These are phyloP conservation scores for Aspergillus costaricaensis DNA, from an alignment of 2,329 filamentous ascomycete species.

Conservation along the genomic window DNA sequence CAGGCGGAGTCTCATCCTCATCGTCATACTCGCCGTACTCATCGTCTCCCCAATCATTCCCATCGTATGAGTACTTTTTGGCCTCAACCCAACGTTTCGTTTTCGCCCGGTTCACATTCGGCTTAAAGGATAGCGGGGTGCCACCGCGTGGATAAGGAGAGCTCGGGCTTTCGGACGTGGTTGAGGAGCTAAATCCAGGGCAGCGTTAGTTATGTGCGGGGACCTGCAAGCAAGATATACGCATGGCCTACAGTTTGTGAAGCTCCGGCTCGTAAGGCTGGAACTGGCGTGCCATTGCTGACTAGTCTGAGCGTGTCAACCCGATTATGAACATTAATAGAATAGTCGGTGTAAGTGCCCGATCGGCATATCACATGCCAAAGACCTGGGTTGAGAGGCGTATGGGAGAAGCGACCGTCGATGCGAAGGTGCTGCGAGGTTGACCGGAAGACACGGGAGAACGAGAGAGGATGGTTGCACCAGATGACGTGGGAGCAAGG, in stretches of 20 bases:
- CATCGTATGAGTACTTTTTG: conserved; percentile 82
- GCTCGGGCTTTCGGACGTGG: conserved; percentile 29
- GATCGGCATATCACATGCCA: conserved; percentile 13
- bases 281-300: conserved; percentile 31
- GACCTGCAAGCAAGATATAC: not conserved
- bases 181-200: conserved; percentile 15
- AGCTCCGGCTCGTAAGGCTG: conserved; percentile 27
- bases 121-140: conserved; percentile 66
- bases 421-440: conserved; percentile 5
- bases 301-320: conserved; percentile 6
- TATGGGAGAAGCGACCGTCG: not conserved
- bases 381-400: not conserved
- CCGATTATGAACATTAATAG: conserved; percentile 5
- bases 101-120: conserved; percentile 85
- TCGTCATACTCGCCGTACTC: conserved; percentile 64
- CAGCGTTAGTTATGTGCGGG: conserved; percentile 11
- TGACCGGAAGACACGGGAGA: not conserved
- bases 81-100: conserved; percentile 96
- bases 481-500: conserved; percentile 19
- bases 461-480: conserved; percentile 9
- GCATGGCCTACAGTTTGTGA: conserved; percentile 28
- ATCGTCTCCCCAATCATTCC: conserved; percentile 84
- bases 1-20: conserved; percentile 54
- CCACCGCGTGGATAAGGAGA: conserved; percentile 31
- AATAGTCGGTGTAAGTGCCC: conserved; percentile 3